These are phyloP conservation scores for Annulohypoxylon bovei DNA, from an alignment of 495 filamentous ascomycete species.

Conservation along the genomic window DNA sequence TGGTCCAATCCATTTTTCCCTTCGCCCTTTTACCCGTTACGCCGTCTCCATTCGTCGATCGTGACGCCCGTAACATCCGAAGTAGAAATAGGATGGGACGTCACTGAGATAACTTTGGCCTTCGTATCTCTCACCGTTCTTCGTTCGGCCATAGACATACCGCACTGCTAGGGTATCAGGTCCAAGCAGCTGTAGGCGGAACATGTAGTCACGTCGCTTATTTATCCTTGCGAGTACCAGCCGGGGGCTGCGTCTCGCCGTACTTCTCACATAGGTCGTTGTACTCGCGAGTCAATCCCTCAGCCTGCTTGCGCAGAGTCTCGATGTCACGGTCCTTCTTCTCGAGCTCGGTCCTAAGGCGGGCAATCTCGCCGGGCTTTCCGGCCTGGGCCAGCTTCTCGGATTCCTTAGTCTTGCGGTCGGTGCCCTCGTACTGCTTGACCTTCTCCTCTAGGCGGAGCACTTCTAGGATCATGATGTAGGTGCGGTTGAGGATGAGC, in stretches of 20 bases:
- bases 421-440: conserved; percentile 84
- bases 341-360: conserved; percentile 74
- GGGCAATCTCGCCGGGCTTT: conserved; percentile 65
- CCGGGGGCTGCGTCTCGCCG: conserved; percentile 60
- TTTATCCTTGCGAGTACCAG: conserved; percentile 73
- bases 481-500: conserved; percentile 98
- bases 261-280: conserved; percentile 83
- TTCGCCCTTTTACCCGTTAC: conserved; percentile 2
- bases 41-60: neutral
- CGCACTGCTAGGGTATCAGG: neutral
- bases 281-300: conserved; percentile 82
- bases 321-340: conserved; percentile 79
- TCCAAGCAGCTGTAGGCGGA: neutral
- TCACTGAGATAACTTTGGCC: neutral
- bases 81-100: neutral
- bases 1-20: neutral
- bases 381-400: conserved; percentile 78
- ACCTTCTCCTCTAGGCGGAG: conserved; percentile 93
- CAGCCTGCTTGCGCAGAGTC: conserved; percentile 85
- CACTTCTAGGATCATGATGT: conserved; percentile 94
- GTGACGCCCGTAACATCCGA: neutral
- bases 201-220: conserved; percentile 48
- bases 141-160: neutral
- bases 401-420: conserved; percentile 77
- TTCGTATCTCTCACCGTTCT: neutral